Evolutionary conservation across 768 basidiomycete species (phyloP).

Genomic region (Boletus subparvulus): DNA sequence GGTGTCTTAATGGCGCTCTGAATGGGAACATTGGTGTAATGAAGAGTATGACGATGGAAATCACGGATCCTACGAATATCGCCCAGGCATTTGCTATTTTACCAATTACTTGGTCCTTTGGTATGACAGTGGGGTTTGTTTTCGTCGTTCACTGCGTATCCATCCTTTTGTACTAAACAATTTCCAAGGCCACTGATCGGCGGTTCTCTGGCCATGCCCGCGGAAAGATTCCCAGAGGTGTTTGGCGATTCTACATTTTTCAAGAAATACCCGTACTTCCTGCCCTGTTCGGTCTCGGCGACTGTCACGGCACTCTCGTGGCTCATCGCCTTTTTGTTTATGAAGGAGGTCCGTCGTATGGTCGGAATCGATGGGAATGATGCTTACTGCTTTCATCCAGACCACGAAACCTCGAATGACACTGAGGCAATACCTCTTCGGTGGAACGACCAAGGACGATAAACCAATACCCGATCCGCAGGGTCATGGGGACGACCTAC

Average conservation of each 20-base stretch:
- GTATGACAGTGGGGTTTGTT: conserved; percentile 43
- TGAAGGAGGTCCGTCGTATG: conserved; percentile 48
- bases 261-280: conserved; percentile 68
- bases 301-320: conserved; percentile 51
- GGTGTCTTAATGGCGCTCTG: conserved; percentile 45
- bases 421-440: conserved; percentile 17
- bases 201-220: conserved; percentile 60
- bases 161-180: conserved; percentile 1
- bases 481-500: neutral
- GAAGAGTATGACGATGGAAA: conserved; percentile 47
- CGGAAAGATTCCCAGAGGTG: conserved; percentile 59
- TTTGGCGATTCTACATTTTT: conserved; percentile 61
- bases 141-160: neutral
- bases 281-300: conserved; percentile 65
- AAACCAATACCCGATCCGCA: neutral
- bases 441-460: conserved; percentile 1
- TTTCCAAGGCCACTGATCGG: conserved; percentile 63
- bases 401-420: conserved; percentile 17
- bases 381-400: conserved; percentile 8
- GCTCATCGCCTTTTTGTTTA: conserved; percentile 47
- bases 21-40: conserved; percentile 58
- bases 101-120: conserved; percentile 49
- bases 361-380: neutral
- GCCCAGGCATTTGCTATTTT: conserved; percentile 54
- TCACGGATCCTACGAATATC: conserved; percentile 36